phyloP scores from a whole-genome alignment of 441 rosid genomes.

The Adansonia gregorii region DNA sequence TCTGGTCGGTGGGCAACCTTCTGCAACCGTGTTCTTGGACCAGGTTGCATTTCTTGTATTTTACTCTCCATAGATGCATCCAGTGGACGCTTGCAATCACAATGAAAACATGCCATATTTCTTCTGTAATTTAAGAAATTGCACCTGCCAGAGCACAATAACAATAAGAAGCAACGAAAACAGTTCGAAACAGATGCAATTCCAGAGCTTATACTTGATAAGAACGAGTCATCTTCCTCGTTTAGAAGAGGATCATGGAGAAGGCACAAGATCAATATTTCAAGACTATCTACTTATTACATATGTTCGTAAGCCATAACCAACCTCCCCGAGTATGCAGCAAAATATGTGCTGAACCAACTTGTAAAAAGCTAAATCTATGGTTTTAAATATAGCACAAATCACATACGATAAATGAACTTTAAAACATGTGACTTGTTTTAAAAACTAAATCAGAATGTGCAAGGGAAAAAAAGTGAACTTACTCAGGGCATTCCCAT shows the following conservation, averaged over 20 bases:
- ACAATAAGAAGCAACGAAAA: conserved; percentile 19
- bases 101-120: conserved; percentile 87
- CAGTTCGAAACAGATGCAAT: background rate
- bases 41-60: conserved; percentile 54
- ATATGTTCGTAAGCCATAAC: background rate
- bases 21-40: conserved; percentile 46
- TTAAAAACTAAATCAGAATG: background rate
- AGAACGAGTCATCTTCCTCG: background rate
- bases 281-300: background rate
- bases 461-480: conserved; percentile 24
- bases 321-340: background rate
- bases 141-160: conserved; percentile 62
- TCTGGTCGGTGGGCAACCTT: conserved; percentile 52
- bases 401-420: background rate
- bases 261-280: conserved; percentile 1
- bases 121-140: conserved; percentile 93
- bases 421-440: background rate
- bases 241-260: background rate
- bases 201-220: background rate
- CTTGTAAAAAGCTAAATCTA: background rate
- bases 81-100: conserved; percentile 93
- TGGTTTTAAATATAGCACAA: background rate
- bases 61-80: conserved; percentile 65
- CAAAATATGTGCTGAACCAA: background rate
- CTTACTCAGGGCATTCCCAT: conserved; percentile 99